phyloP scores from a whole-genome alignment of 1,284 basidiomycete species.

The Austroboletus novae-zelandiae region DNA sequence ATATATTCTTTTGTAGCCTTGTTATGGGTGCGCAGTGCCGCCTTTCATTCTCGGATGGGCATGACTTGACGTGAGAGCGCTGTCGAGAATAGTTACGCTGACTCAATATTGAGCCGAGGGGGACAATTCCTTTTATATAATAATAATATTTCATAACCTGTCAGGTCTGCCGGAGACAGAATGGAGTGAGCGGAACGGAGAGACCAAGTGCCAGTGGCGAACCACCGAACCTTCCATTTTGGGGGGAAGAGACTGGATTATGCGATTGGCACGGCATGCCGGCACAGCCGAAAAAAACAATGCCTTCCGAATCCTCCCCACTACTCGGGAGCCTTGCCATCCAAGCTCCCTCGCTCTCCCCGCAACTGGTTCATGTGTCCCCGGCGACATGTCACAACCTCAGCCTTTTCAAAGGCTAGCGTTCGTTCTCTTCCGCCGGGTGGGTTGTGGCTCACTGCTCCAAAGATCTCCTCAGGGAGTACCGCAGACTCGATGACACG shows the following conservation, averaged over 20 bases:
- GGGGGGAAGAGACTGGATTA: slow-evolving; percentile 10
- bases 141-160: too few relatives aligned
- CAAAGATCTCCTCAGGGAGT: slow-evolving; percentile 81
- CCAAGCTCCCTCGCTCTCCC: slow-evolving; percentile 56
- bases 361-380: slow-evolving; percentile 64
- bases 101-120: too few relatives aligned
- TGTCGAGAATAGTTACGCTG: slow-evolving; percentile 1
- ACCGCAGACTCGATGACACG: slow-evolving; percentile 80
- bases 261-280: slow-evolving; percentile 29
- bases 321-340: slow-evolving; percentile 65
- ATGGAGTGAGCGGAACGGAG: not conserved
- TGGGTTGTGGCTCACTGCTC: slow-evolving; percentile 13
- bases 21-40: not conserved
- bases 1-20: slow-evolving; percentile 26
- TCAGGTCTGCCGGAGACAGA: too few relatives aligned
- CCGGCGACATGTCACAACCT: slow-evolving; percentile 77
- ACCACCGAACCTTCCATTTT: slow-evolving; percentile 34
- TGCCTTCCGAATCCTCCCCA: slow-evolving; percentile 53
- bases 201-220: slow-evolving; percentile 4
- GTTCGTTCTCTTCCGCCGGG: slow-evolving; percentile 3
- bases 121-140: too few relatives aligned
- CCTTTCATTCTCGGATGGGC: not conserved
- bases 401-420: slow-evolving; percentile 73
- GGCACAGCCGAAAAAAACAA: slow-evolving; percentile 37
- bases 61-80: slow-evolving; percentile 8